These are phyloP conservation scores for Kitagawia praeruptora DNA, from an alignment of 129 eudicot genomes.

Conservation along the genomic window DNA sequence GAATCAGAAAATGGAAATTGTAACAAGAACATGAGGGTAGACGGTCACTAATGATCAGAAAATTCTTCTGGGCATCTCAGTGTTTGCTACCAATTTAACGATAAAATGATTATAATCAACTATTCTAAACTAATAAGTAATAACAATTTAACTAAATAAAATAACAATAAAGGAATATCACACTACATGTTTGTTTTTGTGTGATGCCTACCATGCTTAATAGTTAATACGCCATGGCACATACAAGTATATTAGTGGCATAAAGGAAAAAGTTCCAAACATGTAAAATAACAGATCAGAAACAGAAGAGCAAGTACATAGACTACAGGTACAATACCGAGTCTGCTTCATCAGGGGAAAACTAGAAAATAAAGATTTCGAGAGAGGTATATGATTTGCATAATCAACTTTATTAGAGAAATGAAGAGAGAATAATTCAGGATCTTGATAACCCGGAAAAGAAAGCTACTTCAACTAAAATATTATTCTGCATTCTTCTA, in stretches of 20 bases:
- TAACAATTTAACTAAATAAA: background rate
- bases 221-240: conserved; percentile 75
- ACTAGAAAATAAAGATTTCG: background rate
- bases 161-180: background rate
- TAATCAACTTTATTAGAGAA: background rate
- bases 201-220: conserved; percentile 86
- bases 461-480: no score
- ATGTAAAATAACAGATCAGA: background rate
- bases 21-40: background rate
- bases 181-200: conserved; percentile 93
- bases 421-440: background rate
- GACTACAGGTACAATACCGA: background rate
- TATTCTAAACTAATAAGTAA: background rate
- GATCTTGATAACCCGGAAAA: background rate
- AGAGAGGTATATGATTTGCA: no score
- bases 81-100: background rate
- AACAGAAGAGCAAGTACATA: background rate
- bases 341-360: background rate
- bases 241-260: conserved; percentile 89
- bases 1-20: no score
- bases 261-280: conserved; percentile 67
- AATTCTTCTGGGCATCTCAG: background rate
- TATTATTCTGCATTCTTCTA: no score
- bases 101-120: background rate
- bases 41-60: background rate